Evolutionary conservation across 257 asterid species (phyloP).

Genomic region (Scutellaria galericulata): DNA sequence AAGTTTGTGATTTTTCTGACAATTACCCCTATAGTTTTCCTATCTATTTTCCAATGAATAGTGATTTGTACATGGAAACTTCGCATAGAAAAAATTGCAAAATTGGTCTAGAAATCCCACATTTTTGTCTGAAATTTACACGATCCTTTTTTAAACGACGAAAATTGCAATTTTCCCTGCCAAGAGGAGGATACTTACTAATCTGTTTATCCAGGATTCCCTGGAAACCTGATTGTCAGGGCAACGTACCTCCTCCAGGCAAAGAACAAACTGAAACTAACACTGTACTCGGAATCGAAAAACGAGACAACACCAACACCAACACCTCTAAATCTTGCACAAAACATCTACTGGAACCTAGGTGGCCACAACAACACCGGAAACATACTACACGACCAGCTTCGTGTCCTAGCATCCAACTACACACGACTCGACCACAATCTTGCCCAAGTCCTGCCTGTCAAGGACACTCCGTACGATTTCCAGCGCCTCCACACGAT

Average conservation of each 20-base stretch:
- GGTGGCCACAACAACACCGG: constrained; percentile 14
- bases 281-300: neutral
- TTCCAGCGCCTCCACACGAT: neutral
- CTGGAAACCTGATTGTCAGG: neutral
- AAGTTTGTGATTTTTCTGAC: too few relatives aligned
- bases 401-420: neutral
- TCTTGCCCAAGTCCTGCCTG: neutral
- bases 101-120: too few relatives aligned
- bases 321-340: neutral
- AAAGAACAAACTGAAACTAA: neutral
- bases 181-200: neutral
- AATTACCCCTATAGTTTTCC: neutral
- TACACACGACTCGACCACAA: neutral
- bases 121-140: too few relatives aligned
- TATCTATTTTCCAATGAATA: neutral
- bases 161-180: too few relatives aligned
- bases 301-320: neutral
- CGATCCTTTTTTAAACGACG: too few relatives aligned
- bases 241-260: constrained; percentile 2
- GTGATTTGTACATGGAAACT: neutral
- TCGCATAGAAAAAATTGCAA: too few relatives aligned
- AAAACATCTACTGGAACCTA: constrained; percentile 6
- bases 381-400: neutral
- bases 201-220: neutral
- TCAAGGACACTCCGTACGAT: neutral